These are phyloP conservation scores for Talaromyces sp. DNA, from an alignment of 2,329 filamentous ascomycete genomes.

Conservation along the genomic window DNA sequence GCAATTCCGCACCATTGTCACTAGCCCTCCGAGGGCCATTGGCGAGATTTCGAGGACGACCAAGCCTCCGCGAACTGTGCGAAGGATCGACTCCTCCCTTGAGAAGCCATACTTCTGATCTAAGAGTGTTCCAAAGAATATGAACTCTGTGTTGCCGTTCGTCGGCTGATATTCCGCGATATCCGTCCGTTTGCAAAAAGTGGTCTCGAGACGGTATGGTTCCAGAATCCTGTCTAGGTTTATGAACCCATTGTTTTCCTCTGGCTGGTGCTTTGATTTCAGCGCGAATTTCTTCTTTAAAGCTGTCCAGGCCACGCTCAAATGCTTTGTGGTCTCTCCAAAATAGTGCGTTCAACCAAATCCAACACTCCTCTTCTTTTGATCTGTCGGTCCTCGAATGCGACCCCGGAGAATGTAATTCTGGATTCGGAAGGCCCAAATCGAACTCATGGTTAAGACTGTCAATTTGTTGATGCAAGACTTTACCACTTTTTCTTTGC, in stretches of 20 bases:
- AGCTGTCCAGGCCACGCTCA: slow-evolving; percentile 2
- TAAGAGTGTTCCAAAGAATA: slow-evolving; percentile 23
- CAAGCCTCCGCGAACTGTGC: background rate
- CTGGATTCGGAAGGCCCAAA: slow-evolving; percentile 8
- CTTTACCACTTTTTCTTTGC: slow-evolving; percentile 2
- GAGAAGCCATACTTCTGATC: slow-evolving; percentile 27
- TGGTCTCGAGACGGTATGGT: slow-evolving; percentile 18
- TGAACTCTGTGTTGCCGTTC: slow-evolving; percentile 22
- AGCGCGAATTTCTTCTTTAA: slow-evolving; percentile 2
- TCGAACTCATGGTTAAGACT: slow-evolving; percentile 8
- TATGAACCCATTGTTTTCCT: slow-evolving; percentile 16
- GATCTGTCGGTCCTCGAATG: slow-evolving; percentile 2
- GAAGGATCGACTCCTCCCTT: slow-evolving; percentile 16
- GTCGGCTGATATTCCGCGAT: slow-evolving; percentile 10
- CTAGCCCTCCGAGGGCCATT: slow-evolving; percentile 10
- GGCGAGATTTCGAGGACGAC: slow-evolving; percentile 10
- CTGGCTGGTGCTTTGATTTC: background rate
- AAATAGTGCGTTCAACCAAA: slow-evolving; percentile 6
- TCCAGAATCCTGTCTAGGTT: slow-evolving; percentile 21
- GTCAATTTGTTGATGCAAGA: slow-evolving; percentile 7
- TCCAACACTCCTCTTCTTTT: slow-evolving; percentile 6
- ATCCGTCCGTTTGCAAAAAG: slow-evolving; percentile 14
- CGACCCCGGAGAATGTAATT: slow-evolving; percentile 5
- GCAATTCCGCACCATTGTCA: slow-evolving; percentile 3
- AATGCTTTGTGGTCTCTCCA: slow-evolving; percentile 3